phyloP scores from a whole-genome alignment of 83 land plant genomes.

The Isoetes engelmannii region DNA sequence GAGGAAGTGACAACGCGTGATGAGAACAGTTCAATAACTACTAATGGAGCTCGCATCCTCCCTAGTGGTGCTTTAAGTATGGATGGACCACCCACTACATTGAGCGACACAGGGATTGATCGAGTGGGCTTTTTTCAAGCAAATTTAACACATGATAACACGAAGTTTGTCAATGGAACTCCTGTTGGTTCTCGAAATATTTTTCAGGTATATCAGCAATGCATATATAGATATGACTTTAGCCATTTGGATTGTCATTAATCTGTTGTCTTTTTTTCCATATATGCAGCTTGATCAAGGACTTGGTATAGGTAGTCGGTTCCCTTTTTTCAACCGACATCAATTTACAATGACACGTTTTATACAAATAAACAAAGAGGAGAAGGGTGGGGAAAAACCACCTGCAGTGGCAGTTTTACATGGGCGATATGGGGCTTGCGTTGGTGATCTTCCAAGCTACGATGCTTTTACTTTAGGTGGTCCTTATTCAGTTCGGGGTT shows the following conservation, averaged over 20 bases:
- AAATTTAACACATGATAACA: constrained; percentile 91
- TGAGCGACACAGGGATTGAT: constrained; percentile 90
- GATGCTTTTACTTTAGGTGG: constrained; percentile 91
- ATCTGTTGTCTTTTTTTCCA: not conserved
- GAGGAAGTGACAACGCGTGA: constrained; percentile 98
- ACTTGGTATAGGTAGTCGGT: constrained; percentile 78
- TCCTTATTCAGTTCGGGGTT: constrained; percentile 85
- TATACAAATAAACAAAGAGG: constrained; percentile 60
- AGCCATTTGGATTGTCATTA: too few species aligned
- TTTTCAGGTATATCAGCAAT: constrained; percentile 55
- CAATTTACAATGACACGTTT: constrained; percentile 78
- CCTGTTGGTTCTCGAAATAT: constrained; percentile 83
- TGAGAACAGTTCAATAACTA: constrained; percentile 73
- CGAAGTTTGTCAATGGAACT: constrained; percentile 83
- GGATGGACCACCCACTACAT: constrained; percentile 98
- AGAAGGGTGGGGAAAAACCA: constrained; percentile 48
- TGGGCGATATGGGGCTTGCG: constrained; percentile 86
- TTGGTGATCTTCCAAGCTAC: constrained; percentile 85
- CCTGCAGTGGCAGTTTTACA: constrained; percentile 82
- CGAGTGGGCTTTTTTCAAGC: constrained; percentile 81
- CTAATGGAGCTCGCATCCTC: constrained; percentile 75
- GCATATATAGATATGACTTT: too few species aligned
- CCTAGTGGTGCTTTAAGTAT: constrained; percentile 80
- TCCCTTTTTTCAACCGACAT: constrained; percentile 92
- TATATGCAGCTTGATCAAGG: constrained; percentile 84